These are phyloP conservation scores for Rhynchosporium graminicola DNA, from an alignment of 2,329 filamentous ascomycete species.

Conservation along the genomic window DNA sequence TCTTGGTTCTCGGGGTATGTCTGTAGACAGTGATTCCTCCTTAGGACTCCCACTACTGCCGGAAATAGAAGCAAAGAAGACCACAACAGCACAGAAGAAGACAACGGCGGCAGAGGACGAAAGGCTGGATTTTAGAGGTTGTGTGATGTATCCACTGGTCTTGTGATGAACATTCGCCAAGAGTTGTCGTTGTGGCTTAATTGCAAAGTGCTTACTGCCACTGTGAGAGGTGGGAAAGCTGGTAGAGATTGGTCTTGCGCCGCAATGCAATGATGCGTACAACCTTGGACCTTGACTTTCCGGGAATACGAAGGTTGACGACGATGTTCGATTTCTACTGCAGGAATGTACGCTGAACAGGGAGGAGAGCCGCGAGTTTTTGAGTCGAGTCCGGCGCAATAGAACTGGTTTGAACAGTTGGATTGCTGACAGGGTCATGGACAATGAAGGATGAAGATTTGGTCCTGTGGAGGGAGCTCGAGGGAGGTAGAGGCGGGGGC, in stretches of 20 bases:
- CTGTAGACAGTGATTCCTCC: background rate
- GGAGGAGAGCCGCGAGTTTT: background rate
- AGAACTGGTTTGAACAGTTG: slow-evolving; percentile 3
- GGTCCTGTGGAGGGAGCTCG: too few relatives aligned
- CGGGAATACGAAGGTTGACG: background rate
- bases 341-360: background rate
- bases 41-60: background rate
- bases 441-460: background rate
- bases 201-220: slow-evolving; percentile 1
- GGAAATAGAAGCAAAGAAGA: slow-evolving; percentile 3
- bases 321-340: background rate
- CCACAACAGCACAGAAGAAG: background rate
- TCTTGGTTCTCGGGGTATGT: slow-evolving; percentile 1
- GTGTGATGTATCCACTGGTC: background rate
- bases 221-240: background rate
- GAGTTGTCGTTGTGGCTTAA: slow-evolving; percentile 3
- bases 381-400: background rate
- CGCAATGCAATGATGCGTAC: slow-evolving; percentile 10
- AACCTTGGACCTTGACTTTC: background rate
- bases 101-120: slow-evolving; percentile 3
- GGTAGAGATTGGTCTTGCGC: slow-evolving; percentile 9
- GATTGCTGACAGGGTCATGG: slow-evolving; percentile 8
- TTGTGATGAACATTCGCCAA: background rate
- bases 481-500: background rate
- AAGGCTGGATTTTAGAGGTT: slow-evolving; percentile 2